Evolutionary conservation across 208 protist species (phyloP), one percentile per base, ranked within the genome.

Genomic region (Trypanosoma caninum): DNA sequence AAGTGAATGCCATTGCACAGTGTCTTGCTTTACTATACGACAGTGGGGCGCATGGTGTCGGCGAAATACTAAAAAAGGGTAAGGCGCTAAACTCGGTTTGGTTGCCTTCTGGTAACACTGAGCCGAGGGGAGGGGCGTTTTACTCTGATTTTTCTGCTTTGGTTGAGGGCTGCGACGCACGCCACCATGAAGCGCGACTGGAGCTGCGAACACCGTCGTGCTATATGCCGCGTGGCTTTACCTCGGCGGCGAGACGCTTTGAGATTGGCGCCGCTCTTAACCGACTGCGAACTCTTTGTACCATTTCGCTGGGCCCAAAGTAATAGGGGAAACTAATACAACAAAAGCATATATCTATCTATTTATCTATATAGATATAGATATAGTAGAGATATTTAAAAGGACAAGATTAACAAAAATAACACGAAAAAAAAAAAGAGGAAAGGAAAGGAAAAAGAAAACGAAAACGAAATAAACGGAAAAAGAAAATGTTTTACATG

Each of bases 211-310:
- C 80, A 14, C 72, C 71, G 31, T 84, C 76, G 23, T 76, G 73
- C 51, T 84, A 84, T 62, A 27, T 87, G 14, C 76, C 80, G 7
- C 59, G 67, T 10, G 94, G 90, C 5, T 87, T 84, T 62, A 94
- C 85, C 14, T 45, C 88, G 2, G 68, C 87, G 16, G 85, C 86
- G 14, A 73, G 94, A 8, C 56, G 66, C 14, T 84, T 91, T 60
- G 94, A 97, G 57, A 72, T 97, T 22, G 91, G 83, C 0, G 94
- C 94, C 1, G 91, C 94, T 0, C 41, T 97, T 34, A 96, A 95
- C 66, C 82, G 94, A 3, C 79, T 97, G 33, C 82, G 86, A 27
- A 84, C 71, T 20, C 68, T 93, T 16, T 45, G 72, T 30, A 87
- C 76, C 13, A 23, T 33, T 10, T 30, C 67, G 4, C 42, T 37